A percentile compares a stretch with the other conserved stretches of the same genome.
phyloP scores from a whole-genome alignment of 176 grass and related monocot genomes.

The Carex scoparia region DNA sequence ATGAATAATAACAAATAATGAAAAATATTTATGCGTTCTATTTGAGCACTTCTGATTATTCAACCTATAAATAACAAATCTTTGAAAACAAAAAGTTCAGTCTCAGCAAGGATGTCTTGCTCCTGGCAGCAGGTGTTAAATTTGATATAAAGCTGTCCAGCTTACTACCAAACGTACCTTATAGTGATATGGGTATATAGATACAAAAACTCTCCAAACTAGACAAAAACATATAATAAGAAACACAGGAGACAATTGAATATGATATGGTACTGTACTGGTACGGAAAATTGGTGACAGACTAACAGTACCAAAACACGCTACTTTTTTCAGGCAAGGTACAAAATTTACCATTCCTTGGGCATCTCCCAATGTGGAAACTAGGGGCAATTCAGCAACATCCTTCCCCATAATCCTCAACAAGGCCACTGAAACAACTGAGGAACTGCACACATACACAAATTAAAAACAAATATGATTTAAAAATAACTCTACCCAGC shows the following conservation, averaged over 20 bases:
- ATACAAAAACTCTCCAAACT: background rate
- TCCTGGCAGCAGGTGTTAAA: background rate
- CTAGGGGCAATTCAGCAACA: conserved; percentile 69
- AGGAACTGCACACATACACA: conserved; percentile 40
- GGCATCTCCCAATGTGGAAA: conserved; percentile 53
- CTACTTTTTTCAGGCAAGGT: background rate
- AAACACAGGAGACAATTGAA: background rate
- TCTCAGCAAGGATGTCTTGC: background rate
- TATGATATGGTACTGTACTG: background rate
- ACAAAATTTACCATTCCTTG: conserved; percentile 56
- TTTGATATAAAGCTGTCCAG: background rate
- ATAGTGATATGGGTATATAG: background rate
- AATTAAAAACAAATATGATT: conserved; percentile 17
- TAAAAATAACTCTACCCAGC: background rate
- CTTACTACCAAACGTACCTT: background rate
- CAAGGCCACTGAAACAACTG: conserved; percentile 66
- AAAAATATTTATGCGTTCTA: background rate
- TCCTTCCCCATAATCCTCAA: conserved; percentile 63
- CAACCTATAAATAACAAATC: conserved; percentile 7
- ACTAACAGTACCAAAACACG: background rate
- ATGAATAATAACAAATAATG: conserved; percentile 19
- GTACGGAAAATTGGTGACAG: background rate
- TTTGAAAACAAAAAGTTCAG: background rate
- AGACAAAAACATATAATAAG: conserved; percentile 7
- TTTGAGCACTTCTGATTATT: background rate